These are phyloP conservation scores for Alternaria angustiovoidea DNA, from an alignment of 2,329 filamentous ascomycete genomes.

Conservation along the genomic window DNA sequence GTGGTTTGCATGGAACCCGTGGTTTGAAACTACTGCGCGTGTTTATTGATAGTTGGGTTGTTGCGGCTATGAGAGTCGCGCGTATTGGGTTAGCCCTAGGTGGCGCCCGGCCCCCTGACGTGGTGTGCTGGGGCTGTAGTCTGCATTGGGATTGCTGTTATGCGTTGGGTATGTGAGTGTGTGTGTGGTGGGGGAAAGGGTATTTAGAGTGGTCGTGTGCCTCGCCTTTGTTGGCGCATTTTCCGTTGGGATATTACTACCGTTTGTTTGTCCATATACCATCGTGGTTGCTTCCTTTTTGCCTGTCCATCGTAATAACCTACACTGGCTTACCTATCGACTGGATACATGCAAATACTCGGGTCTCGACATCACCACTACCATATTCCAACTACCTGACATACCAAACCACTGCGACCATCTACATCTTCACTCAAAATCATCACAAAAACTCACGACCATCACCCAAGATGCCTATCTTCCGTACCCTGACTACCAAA, in stretches of 20 bases:
- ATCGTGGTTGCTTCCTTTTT: background rate
- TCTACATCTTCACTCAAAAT: background rate
- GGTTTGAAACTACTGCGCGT: conserved; percentile 18
- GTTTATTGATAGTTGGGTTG: conserved; percentile 17
- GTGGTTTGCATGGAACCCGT: conserved; percentile 12
- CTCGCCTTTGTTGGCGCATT: background rate
- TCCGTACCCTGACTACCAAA: conserved; percentile 41
- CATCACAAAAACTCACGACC: background rate
- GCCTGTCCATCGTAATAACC: background rate
- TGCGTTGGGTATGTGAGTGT: conserved; percentile 2
- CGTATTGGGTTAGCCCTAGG: conserved; percentile 1
- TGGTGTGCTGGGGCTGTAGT: conserved; percentile 1
- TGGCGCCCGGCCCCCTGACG: conserved; percentile 6
- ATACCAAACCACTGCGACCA: background rate
- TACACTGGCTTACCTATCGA: background rate
- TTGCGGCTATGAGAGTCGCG: background rate
- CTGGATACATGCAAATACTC: conserved; percentile 14
- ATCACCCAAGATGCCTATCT: conserved; percentile 37
- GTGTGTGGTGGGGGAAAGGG: conserved; percentile 3
- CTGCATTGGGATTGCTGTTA: conserved; percentile 5
- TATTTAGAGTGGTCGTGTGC: conserved; percentile 6
- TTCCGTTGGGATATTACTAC: conserved; percentile 2
- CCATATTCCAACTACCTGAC: conserved; percentile 1
- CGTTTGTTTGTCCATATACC: conserved; percentile 1
- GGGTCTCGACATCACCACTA: background rate